A percentile compares a stretch with the other conserved stretches of the same genome.
phyloP scores from a whole-genome alignment of 1,284 basidiomycete genomes.

The Irpex lacteus region DNA sequence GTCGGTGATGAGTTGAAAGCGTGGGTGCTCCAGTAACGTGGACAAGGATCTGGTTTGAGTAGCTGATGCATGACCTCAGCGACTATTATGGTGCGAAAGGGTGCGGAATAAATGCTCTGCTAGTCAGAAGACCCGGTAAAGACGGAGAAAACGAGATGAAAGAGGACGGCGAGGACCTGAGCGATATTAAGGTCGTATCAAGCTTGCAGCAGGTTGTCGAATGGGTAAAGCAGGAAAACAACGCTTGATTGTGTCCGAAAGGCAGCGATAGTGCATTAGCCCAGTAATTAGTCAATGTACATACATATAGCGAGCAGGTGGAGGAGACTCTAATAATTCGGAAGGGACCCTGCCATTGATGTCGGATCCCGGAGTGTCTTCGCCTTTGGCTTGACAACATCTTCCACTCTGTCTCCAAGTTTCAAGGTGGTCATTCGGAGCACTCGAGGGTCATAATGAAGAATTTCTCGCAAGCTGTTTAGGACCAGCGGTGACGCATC shows the following conservation, averaged over 20 bases:
- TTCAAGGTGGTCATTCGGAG: constrained; percentile 83
- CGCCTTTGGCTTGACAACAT: constrained; percentile 42
- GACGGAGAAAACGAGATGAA: constrained; percentile 50
- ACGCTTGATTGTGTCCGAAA: neutral
- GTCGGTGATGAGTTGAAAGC: constrained; percentile 69
- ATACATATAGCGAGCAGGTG: neutral
- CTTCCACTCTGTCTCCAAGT: constrained; percentile 71
- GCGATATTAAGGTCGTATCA: constrained; percentile 36
- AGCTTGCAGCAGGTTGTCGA: constrained; percentile 41
- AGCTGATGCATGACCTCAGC: constrained; percentile 32
- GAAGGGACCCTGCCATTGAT: neutral
- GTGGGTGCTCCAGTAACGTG: constrained; percentile 34
- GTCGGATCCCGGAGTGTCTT: constrained; percentile 16
- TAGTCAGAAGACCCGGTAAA: constrained; percentile 48
- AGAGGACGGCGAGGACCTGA: constrained; percentile 38
- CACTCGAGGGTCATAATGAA: constrained; percentile 79
- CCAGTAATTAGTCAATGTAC: neutral
- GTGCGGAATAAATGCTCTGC: constrained; percentile 57
- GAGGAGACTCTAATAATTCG: neutral
- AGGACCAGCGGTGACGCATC: constrained; percentile 79
- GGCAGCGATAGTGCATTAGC: neutral
- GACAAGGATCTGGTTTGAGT: neutral
- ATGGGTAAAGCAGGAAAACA: constrained; percentile 22
- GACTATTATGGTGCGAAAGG: constrained; percentile 65
- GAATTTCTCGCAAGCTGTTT: constrained; percentile 56